These are phyloP conservation scores for Rugosomyces carneus DNA, from an alignment of 1,284 basidiomycete species.

Conservation along the genomic window DNA sequence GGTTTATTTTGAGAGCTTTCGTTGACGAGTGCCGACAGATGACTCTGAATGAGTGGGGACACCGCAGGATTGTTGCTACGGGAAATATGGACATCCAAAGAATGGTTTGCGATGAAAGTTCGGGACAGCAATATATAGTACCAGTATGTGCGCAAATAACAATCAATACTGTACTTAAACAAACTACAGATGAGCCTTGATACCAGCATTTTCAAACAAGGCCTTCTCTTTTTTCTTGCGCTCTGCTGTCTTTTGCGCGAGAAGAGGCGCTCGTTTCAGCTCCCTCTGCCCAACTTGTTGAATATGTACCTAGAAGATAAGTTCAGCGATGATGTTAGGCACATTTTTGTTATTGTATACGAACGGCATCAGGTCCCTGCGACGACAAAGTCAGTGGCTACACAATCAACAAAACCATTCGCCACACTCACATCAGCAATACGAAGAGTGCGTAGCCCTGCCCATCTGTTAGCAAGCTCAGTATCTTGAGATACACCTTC, in stretches of 20 bases:
- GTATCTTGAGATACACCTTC: conserved; percentile 93
- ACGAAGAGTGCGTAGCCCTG: conserved; percentile 79
- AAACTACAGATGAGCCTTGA: conserved; percentile 57
- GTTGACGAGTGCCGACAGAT: conserved; percentile 20
- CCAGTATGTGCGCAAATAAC: conserved; percentile 15
- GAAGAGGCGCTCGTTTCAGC: conserved; percentile 59
- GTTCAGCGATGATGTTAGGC: not conserved
- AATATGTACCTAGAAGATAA: conserved; percentile 67
- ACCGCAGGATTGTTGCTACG: conserved; percentile 13
- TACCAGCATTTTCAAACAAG: conserved; percentile 50
- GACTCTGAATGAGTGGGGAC: conserved; percentile 2
- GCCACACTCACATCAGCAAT: conserved; percentile 74
- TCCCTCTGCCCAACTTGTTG: conserved; percentile 91
- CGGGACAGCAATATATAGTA: conserved; percentile 1
- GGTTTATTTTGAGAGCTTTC: conserved; percentile 16
- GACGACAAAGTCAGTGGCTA: conserved; percentile 8
- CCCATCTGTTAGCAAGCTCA: conserved; percentile 74
- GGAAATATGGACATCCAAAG: conserved; percentile 13
- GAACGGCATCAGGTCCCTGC: conserved; percentile 80
- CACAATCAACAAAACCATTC: conserved; percentile 4
- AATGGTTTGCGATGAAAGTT: too few species aligned
- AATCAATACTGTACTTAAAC: too few species aligned
- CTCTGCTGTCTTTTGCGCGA: conserved; percentile 48
- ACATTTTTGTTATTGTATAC: conserved; percentile 15
- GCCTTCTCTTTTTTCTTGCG: conserved; percentile 54